phyloP scores from a whole-genome alignment of 2,329 filamentous ascomycete species.

The Hypoxylon sp. region DNA sequence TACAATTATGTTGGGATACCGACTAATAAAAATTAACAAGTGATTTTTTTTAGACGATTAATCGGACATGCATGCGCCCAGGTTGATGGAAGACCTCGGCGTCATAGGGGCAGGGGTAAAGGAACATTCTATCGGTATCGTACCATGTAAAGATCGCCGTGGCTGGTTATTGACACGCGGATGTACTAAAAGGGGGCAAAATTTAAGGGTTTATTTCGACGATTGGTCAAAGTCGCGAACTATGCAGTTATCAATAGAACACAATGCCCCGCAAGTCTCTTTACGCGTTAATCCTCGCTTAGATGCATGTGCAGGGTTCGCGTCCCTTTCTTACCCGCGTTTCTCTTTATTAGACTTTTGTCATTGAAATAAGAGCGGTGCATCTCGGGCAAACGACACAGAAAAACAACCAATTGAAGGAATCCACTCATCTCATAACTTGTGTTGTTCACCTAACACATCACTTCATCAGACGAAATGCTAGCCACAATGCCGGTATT shows the following conservation, averaged over 20 bases:
- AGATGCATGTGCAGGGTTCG: conserved; percentile 32
- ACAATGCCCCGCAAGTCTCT: conserved; percentile 35
- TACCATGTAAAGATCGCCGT: conserved; percentile 32
- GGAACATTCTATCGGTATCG: conserved; percentile 37
- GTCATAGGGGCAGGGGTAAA: conserved; percentile 46
- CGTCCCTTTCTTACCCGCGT: conserved; percentile 41
- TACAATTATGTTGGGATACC: conserved; percentile 47
- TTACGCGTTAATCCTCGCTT: conserved; percentile 49
- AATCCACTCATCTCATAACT: conserved; percentile 10
- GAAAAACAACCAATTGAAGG: conserved; percentile 3
- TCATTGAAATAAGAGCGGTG: conserved; percentile 18
- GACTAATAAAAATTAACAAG: conserved; percentile 44
- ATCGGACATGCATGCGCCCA: conserved; percentile 36
- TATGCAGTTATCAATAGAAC: conserved; percentile 17
- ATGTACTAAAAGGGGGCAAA: conserved; percentile 3
- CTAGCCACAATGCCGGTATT: conserved; percentile 59
- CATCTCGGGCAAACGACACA: not conserved
- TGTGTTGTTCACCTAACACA: conserved; percentile 4
- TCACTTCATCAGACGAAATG: conserved; percentile 48
- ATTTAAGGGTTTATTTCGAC: not conserved
- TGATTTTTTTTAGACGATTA: conserved; percentile 37
- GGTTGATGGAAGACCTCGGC: conserved; percentile 43
- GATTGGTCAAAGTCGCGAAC: conserved; percentile 5
- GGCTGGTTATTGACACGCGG: conserved; percentile 6
- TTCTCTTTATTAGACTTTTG: conserved; percentile 21